phyloP scores from a whole-genome alignment of 352 stramenopile species.

The Pythium vanterpoolii region DNA sequence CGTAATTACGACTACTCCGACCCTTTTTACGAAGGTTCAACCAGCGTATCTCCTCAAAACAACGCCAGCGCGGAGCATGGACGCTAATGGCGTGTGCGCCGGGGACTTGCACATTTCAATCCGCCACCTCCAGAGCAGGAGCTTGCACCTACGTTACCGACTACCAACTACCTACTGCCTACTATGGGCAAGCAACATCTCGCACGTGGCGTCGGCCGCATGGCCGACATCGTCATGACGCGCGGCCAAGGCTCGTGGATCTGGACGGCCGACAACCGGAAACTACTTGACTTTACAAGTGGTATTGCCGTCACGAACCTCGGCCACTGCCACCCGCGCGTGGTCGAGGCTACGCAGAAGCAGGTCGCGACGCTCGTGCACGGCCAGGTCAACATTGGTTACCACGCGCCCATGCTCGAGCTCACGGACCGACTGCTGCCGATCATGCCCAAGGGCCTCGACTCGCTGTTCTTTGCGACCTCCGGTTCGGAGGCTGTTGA shows the following conservation, averaged over 20 bases:
- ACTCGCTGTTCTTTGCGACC: conserved; percentile 90
- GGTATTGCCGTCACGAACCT: conserved; percentile 92
- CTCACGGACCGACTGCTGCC: conserved; percentile 81
- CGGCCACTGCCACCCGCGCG: conserved; percentile 91
- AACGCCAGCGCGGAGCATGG: neutral
- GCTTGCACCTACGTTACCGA: neutral
- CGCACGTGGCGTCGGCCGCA: conserved; percentile 73
- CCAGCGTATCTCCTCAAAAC: neutral
- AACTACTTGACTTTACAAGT: conserved; percentile 91
- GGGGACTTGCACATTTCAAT: conserved; percentile 7
- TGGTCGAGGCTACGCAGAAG: conserved; percentile 88
- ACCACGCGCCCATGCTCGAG: conserved; percentile 91
- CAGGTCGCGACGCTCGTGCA: conserved; percentile 89
- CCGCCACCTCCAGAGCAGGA: neutral
- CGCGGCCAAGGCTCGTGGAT: conserved; percentile 86
- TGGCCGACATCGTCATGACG: conserved; percentile 82
- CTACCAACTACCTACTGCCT: neutral
- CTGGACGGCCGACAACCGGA: conserved; percentile 83
- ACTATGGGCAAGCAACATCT: conserved; percentile 72
- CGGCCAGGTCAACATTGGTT: conserved; percentile 91
- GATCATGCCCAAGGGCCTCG: conserved; percentile 71
- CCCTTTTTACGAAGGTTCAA: conserved; percentile 18
- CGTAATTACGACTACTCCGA: neutral
- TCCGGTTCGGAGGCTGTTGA: conserved; percentile 91
- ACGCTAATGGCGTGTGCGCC: neutral